phyloP scores from a whole-genome alignment of 2,329 filamentous ascomycete genomes.

The Fusarium protoensiforme region DNA sequence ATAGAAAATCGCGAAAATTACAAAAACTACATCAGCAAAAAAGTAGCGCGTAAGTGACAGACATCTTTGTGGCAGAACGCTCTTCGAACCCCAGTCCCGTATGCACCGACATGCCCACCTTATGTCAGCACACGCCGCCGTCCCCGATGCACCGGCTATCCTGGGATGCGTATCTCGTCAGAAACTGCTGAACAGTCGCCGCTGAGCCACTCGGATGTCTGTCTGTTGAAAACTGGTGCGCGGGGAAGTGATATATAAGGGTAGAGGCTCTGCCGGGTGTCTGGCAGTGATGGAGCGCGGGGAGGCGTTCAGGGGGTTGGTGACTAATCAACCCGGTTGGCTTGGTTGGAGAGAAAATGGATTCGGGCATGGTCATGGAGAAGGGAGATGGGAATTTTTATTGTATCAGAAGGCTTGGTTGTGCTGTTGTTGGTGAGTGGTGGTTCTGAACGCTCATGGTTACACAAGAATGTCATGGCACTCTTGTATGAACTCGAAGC shows the following conservation, averaged over 20 bases:
- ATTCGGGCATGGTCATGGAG: neutral
- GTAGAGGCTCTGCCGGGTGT: neutral
- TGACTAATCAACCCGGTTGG: neutral
- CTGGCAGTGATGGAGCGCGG: neutral
- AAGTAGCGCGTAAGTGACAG: neutral
- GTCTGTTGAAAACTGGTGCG: neutral
- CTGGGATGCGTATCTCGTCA: neutral
- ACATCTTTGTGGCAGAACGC: neutral
- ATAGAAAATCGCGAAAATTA: neutral
- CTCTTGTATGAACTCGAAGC: neutral
- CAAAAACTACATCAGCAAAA: neutral
- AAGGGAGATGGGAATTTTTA: neutral
- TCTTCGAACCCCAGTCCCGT: neutral
- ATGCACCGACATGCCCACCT: neutral
- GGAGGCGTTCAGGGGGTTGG: neutral
- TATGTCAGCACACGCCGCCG: neutral
- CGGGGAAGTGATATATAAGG: neutral
- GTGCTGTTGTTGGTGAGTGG: neutral
- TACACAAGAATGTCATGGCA: neutral
- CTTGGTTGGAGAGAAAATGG: neutral
- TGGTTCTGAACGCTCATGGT: neutral
- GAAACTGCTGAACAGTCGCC: neutral
- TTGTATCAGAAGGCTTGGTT: neutral
- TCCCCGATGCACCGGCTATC: neutral
- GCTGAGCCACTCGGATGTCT: neutral